Base-by-base conservation (phyloP, 1,284 basidiomycete genomes). In the Butyriboletus appendiculatus region DNA sequence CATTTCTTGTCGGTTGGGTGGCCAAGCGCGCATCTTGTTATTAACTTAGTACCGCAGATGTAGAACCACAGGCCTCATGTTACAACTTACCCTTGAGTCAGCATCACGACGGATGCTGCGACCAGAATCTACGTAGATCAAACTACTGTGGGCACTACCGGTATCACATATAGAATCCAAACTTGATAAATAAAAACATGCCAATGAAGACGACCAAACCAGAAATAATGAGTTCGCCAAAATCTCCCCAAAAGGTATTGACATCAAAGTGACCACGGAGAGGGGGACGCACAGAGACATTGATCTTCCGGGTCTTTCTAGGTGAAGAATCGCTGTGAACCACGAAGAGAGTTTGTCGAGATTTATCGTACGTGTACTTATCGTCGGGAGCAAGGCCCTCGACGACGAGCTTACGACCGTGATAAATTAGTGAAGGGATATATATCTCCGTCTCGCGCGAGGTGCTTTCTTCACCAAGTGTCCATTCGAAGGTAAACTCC, bases 391-490 rank as follows among this genome's bases (percentile, higher is more conserved):
- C 65, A 7, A 89, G 73, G 0, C 86, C 86, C 32, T 73, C 67
- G 0, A 92, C 81, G 15, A 83, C 59, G 16, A 92, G 62, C 59
- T 78, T 76, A 48, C 86, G 73, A 0, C 81, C 81, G n/a, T 76
- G 75, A 4, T 82, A 74, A 28, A 91, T 67, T 58, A 77, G 67
- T 2, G 81, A 78, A 1, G 93, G 92, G 10, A 94, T 62, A 75
- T 86, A 96, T 48, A 95, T 85, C 69, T 94, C 92, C 12, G 92
- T 94, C 60, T 88, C 81, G 43, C 77, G 73, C 8, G 81, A 76
- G 0, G 68, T 70, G 1, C 63, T 48, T 18, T 73, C 67, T 3
- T 81, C 79, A 1, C 26, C 26, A 0, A 76, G 64, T 33, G 59
- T 67, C 88, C 88, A 92, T 59, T 81, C 79, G 59, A 80, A 90